A percentile compares a stretch with the other conserved stretches of the same genome.
Evolutionary conservation across 495 filamentous ascomycete species (phyloP).

Genomic region (Talaromyces nanjingensis): DNA sequence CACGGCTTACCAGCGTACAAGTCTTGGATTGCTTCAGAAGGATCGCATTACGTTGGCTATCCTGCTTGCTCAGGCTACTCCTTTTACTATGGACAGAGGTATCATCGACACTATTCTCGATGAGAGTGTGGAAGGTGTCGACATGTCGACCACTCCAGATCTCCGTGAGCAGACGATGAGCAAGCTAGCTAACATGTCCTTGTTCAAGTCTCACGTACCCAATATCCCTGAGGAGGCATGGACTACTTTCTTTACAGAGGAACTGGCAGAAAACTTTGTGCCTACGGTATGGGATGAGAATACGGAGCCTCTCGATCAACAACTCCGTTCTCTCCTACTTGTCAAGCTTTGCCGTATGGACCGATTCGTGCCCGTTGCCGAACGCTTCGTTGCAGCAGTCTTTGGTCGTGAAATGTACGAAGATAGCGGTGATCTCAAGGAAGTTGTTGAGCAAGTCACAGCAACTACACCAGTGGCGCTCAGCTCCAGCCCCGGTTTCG

Average conservation of each 20-base stretch:
- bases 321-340: slow-evolving; percentile 77
- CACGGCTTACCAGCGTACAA: slow-evolving; percentile 86
- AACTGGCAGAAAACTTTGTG: slow-evolving; percentile 82
- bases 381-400: slow-evolving; percentile 80
- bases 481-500: slow-evolving; percentile 91
- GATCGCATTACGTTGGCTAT: slow-evolving; percentile 94
- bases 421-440: slow-evolving; percentile 71
- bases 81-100: slow-evolving; percentile 85
- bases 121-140: slow-evolving; percentile 63
- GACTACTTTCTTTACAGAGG: slow-evolving; percentile 75
- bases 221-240: slow-evolving; percentile 55
- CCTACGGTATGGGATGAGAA: slow-evolving; percentile 67
- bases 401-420: slow-evolving; percentile 84
- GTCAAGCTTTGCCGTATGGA: slow-evolving; percentile 94
- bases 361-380: slow-evolving; percentile 84
- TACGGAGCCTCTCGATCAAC: slow-evolving; percentile 59
- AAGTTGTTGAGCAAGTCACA: slow-evolving; percentile 76
- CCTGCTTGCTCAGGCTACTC: slow-evolving; percentile 87
- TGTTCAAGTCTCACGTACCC: slow-evolving; percentile 69
- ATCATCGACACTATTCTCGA: slow-evolving; percentile 85
- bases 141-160: slow-evolving; percentile 63
- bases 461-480: slow-evolving; percentile 83
- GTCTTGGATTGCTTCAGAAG: slow-evolving; percentile 85
- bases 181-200: slow-evolving; percentile 56
- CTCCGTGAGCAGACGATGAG: slow-evolving; percentile 62